phyloP scores from a whole-genome alignment of 2,329 filamentous ascomycete species.

The Thyridium curvatum region DNA sequence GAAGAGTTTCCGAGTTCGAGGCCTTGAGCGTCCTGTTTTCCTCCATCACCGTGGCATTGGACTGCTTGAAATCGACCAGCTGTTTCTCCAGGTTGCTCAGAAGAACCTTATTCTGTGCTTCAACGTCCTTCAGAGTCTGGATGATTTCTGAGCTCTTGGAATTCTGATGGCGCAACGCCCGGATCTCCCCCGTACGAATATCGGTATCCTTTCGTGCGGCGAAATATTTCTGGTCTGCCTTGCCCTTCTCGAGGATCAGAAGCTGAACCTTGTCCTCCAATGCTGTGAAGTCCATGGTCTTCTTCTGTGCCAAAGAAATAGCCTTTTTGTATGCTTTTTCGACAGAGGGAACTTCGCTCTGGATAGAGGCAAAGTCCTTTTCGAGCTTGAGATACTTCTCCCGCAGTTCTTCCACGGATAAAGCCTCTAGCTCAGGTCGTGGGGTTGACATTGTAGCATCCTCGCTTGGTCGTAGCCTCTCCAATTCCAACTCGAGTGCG shows the following conservation, averaged over 20 bases:
- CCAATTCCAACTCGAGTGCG: conserved; percentile 76
- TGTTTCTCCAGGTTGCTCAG: conserved; percentile 88
- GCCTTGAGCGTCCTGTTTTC: conserved; percentile 74
- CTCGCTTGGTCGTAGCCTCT: conserved; percentile 54
- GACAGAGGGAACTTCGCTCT: conserved; percentile 81
- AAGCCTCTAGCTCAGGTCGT: conserved; percentile 44
- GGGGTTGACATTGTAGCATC: conserved; percentile 38
- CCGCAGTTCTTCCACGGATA: conserved; percentile 66
- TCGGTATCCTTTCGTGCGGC: conserved; percentile 92
- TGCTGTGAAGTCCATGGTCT: conserved; percentile 68
- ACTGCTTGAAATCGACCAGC: conserved; percentile 72
- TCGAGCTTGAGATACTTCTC: conserved; percentile 68
- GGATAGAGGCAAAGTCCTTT: conserved; percentile 76
- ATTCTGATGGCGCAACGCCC: conserved; percentile 74
- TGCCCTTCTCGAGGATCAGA: conserved; percentile 81
- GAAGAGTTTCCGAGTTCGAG: conserved; percentile 61
- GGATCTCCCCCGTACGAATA: conserved; percentile 72
- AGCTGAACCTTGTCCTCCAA: conserved; percentile 74
- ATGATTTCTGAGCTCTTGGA: conserved; percentile 91
- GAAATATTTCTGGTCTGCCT: conserved; percentile 97
- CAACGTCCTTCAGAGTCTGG: conserved; percentile 84
- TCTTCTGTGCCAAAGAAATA: conserved; percentile 77
- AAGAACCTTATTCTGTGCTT: conserved; percentile 68
- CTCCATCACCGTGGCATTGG: conserved; percentile 60
- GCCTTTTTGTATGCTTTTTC: conserved; percentile 88